Conservation (phyloP, 176 grass and related monocot genomes). For the Aegilops umbellulata region DNA sequence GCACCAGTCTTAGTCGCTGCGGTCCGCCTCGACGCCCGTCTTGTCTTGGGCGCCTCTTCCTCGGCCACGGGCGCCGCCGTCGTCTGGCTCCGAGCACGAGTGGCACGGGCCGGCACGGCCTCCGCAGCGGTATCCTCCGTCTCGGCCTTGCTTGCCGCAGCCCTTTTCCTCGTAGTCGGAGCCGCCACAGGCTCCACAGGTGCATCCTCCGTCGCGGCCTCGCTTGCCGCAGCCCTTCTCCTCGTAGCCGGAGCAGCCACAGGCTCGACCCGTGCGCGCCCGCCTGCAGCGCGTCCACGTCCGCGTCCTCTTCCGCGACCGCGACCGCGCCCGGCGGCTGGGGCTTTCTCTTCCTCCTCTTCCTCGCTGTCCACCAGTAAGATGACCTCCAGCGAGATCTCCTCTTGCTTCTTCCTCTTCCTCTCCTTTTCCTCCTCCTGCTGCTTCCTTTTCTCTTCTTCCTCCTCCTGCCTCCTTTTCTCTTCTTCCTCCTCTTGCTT, state of each 20-base stretch:
- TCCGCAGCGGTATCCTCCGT: neutral
- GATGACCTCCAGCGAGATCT: neutral
- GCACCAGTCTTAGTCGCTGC: neutral
- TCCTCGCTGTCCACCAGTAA: neutral
- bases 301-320: too few species aligned
- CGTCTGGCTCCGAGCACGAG: conserved; percentile 8
- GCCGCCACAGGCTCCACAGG: neutral
- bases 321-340: neutral
- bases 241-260: conserved; percentile 2
- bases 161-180: conserved; percentile 16
- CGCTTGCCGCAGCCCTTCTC: neutral
- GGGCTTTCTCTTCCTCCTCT: neutral
- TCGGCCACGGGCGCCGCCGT: neutral
- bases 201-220: neutral
- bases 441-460: neutral
- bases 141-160: neutral
- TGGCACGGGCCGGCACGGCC: neutral
- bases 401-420: neutral
- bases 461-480: neutral
- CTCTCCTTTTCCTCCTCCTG: neutral
- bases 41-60: conserved; percentile 11
- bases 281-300: neutral
- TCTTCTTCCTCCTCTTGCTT: neutral
- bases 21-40: neutral
- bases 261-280: neutral